Conservation (phyloP, 78 protist species). For the Mastigamoeba balamuthi region DNA sequence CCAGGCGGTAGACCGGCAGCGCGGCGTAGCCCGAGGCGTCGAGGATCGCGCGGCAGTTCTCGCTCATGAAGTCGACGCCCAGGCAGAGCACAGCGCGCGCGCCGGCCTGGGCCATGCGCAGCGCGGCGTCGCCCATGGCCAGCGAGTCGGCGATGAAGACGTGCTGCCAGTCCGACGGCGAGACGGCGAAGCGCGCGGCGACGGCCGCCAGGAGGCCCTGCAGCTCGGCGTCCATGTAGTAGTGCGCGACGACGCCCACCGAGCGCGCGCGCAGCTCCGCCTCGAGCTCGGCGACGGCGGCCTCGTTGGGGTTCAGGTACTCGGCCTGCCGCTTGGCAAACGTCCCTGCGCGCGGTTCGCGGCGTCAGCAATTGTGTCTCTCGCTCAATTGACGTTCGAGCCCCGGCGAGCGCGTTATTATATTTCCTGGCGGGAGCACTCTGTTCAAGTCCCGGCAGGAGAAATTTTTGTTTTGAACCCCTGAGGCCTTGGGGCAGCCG, state of each 20-base stretch:
- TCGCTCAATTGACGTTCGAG: too few relatives aligned
- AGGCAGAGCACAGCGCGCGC: not conserved
- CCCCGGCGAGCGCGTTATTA: too few relatives aligned
- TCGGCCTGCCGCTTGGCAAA: slow-evolving; percentile 14
- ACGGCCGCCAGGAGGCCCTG: not conserved
- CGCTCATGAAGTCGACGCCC: slow-evolving; percentile 20
- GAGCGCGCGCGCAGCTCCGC: not conserved
- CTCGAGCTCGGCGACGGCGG: not conserved
- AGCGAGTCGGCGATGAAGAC: slow-evolving; percentile 5
- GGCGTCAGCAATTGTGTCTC: too few relatives aligned
- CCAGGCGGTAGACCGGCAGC: slow-evolving; percentile 1
- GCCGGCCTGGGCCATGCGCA: slow-evolving; percentile 3
- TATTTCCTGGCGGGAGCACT: too few relatives aligned
- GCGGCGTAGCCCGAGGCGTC: not conserved
- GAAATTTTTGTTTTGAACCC: too few relatives aligned
- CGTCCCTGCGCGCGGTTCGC: too few relatives aligned
- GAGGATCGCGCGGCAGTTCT: slow-evolving; percentile 8
- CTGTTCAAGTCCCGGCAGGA: too few relatives aligned
- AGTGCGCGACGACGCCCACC: slow-evolving; percentile 9
- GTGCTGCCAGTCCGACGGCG: too few relatives aligned
- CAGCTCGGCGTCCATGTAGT: slow-evolving; percentile 9
- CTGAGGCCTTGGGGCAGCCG: too few relatives aligned
- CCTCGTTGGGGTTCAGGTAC: slow-evolving; percentile 1
- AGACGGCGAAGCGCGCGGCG: not conserved
- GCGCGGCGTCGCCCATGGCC: slow-evolving; percentile 15